Evolutionary conservation across 257 asterid genomes (phyloP).

Genomic region (Gentiana dahurica): DNA sequence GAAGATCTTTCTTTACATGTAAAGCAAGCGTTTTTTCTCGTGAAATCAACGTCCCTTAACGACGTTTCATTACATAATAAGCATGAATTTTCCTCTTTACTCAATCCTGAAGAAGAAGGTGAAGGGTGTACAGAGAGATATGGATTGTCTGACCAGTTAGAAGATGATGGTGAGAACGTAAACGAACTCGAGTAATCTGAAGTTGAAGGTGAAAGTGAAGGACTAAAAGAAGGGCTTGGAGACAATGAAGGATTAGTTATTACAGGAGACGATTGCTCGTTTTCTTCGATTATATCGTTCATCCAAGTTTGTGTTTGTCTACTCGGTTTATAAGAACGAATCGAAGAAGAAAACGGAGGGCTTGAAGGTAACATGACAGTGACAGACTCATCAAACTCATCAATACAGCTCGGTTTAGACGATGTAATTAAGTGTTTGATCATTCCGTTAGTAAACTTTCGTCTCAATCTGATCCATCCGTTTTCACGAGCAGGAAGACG

Average conservation of each 20-base stretch:
- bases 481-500: constrained; percentile 57
- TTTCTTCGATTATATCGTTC: constrained; percentile 24
- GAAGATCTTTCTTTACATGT: constrained; percentile 24
- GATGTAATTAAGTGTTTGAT: constrained; percentile 38
- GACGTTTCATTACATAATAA: constrained; percentile 21
- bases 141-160: constrained; percentile 77
- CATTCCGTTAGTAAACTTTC: constrained; percentile 33
- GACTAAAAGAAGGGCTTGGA: constrained; percentile 44
- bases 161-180: constrained; percentile 79
- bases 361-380: constrained; percentile 19
- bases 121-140: constrained; percentile 63
- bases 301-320: constrained; percentile 10
- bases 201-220: constrained; percentile 49
- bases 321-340: constrained; percentile 4
- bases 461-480: constrained; percentile 68
- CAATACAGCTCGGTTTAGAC: constrained; percentile 23
- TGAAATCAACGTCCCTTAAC: constrained; percentile 8
- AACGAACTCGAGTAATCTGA: constrained; percentile 74
- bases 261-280: constrained; percentile 13
- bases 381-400: no score
- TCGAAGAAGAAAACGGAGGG: constrained; percentile 29
- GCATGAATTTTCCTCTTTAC: constrained; percentile 24
- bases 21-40: constrained; percentile 9
- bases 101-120: constrained; percentile 27
- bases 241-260: constrained; percentile 25